Evolutionary conservation across 106 monocot genomes (phyloP).

Genomic region (Dioscorea zingiberensis): DNA sequence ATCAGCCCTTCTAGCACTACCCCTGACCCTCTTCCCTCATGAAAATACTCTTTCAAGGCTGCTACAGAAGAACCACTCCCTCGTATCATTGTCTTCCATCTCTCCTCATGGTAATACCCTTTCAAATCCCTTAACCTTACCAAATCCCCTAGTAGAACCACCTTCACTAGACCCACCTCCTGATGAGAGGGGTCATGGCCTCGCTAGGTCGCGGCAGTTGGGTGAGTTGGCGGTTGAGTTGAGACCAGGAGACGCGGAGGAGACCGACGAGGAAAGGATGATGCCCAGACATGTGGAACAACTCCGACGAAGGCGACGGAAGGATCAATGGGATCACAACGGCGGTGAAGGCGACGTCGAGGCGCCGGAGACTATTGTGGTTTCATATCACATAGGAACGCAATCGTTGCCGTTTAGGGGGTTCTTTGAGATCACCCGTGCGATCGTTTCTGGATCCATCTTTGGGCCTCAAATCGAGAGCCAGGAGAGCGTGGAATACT

Average conservation of each 20-base stretch:
- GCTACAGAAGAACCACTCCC: too few species aligned
- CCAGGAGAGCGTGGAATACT: conserved; percentile 48
- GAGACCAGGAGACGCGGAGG: conserved; percentile 28
- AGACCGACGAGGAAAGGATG: conserved; percentile 83
- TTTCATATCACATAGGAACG: not conserved
- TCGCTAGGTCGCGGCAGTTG: conserved; percentile 24
- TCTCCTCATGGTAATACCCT: too few species aligned
- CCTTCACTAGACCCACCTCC: too few species aligned
- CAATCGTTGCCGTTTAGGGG: conserved; percentile 26
- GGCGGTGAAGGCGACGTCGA: conserved; percentile 11
- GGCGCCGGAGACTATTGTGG: conserved; percentile 7
- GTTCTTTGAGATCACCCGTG: conserved; percentile 27
- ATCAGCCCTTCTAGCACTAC: too few species aligned
- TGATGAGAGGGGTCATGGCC: too few species aligned
- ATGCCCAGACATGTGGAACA: conserved; percentile 52
- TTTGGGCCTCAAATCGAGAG: conserved; percentile 33
- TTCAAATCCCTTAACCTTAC: too few species aligned
- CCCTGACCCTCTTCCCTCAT: too few species aligned
- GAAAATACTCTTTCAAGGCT: too few species aligned
- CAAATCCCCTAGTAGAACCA: too few species aligned
- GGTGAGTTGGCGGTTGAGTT: conserved; percentile 63
- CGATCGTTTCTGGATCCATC: conserved; percentile 16
- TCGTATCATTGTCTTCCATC: too few species aligned
- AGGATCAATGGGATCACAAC: conserved; percentile 1
- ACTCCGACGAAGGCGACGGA: conserved; percentile 18